Evolutionary conservation across 2,329 filamentous ascomycete genomes (phyloP), one percentile per base, ranked within the genome.

Genomic region (Corynespora cassiicola): DNA sequence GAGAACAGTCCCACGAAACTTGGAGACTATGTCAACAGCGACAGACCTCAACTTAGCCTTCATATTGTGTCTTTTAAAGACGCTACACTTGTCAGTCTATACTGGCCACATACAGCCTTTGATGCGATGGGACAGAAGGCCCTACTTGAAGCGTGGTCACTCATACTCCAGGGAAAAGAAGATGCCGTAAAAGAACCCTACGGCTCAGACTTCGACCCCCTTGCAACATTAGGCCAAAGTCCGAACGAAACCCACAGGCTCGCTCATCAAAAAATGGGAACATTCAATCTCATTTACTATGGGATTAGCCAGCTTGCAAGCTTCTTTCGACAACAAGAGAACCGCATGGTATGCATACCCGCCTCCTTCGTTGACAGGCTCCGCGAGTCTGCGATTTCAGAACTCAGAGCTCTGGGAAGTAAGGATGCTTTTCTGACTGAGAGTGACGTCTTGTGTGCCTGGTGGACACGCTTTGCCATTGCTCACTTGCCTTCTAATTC

Each of bases 81-180:
- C 26, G 50, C 50, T 4, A 60, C 57, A 2, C 14, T 62, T 5
- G 36, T 61, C 8, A 52, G 47, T 3, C n/a, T 61, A 3, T 51
- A 42, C 16, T 63, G 50, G 50, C 44, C 48, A 6, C 58, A 63
- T 19, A 46, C 45, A 3, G 25, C 57, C 4, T 33, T 58, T 2
- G 57, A 63, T 33, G 55, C 46, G 1, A 42, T 60, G 31, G 52
- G 54, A 9, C 30, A 29, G 10, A 23, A 44, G 8, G 28, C 31
- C 6, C 28, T 63, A 14, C 26, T 61, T 10, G 35, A 44, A 19
- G 52, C 54, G 2, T 63, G 57, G 57, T 40, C 26, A 7, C 44
- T 47, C 11, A 43, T 61, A 5, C 45, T 63, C 3, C 40, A 56
- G 4, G 54, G 56, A 5, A 40, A 51, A 17, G 57, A 61, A 10